Base-by-base conservation (phyloP, 345 rosid species). In the Murraya koenigii region DNA sequence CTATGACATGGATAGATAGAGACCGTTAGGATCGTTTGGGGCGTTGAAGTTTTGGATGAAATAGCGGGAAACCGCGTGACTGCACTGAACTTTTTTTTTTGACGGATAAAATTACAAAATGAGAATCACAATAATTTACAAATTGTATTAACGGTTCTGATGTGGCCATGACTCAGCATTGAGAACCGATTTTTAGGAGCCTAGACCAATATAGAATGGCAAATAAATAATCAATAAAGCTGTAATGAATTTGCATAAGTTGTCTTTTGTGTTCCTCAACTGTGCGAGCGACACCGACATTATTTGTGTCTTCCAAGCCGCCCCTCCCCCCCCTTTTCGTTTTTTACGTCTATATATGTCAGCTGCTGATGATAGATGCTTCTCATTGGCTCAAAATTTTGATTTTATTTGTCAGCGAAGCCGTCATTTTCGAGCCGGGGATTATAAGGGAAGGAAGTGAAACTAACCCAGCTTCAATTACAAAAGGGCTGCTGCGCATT, bases 81-180 rank as follows among this genome's bases (percentile, higher is more conserved):
- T 2, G 26, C 5, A 9, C 30, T 1, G 0, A 36, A 9, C 11
- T 11, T 9, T 59, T 2, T 23, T 13, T 44, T 44, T 44, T 44
- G 17, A 44, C 49, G 13, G 15, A 44, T 13, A 3, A 44, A 44
- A 44, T 44, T 44, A 3, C 49, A 15, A 44, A 44, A 13, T 13
- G 17, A 44, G 49, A 13, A 11, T 13, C 49, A 44, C 49, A 3
- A 13, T 1, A 44, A 13, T 44, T 44, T 2, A 13, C 49, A 5
- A 58, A 5, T 23, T 5, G n/a, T 6, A 70, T 41, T 2, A 41
- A 41, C 77, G 61, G 58, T 20, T 49, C 55, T 56, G 66, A 72
- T 36, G 75, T 72, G 80, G 38, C 1, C 5, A 3, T 72, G 83
- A 76, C 11, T 71, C 80, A 72, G 66, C 66, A 0, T 38, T 4